These are phyloP conservation scores for Neurospora discreta DNA, from an alignment of 495 filamentous ascomycete genomes.

Conservation along the genomic window DNA sequence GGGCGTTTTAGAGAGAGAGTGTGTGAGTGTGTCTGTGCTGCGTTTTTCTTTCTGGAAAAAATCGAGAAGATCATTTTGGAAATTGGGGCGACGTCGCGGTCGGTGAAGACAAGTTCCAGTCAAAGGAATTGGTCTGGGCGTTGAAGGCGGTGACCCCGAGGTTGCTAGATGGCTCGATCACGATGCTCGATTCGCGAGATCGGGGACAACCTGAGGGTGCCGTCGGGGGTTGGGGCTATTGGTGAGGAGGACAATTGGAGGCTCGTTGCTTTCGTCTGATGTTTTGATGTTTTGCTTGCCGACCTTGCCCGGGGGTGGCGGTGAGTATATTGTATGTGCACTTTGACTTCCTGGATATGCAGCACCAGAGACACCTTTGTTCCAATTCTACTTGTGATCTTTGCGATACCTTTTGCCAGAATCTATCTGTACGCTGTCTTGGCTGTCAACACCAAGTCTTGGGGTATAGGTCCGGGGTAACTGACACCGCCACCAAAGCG, in stretches of 20 bases:
- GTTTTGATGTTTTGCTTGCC: background rate
- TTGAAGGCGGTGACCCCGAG: background rate
- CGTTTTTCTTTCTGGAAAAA: background rate
- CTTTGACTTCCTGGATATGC: background rate
- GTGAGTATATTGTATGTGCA: background rate
- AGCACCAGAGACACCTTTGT: background rate
- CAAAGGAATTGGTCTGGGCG: background rate
- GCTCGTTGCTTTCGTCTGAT: background rate
- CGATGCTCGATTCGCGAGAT: background rate
- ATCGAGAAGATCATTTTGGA: background rate
- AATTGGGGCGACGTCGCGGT: background rate
- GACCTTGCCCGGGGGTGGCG: background rate
- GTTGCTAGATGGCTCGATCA: background rate
- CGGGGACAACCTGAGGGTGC: too few species aligned
- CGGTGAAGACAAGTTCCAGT: background rate
- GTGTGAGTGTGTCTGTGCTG: background rate
- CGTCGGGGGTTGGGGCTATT: too few species aligned
- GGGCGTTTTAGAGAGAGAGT: background rate
- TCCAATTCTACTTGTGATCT: background rate
- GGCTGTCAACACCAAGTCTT: background rate
- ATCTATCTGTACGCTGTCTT: background rate
- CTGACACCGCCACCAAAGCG: background rate
- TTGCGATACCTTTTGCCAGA: background rate
- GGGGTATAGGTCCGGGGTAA: background rate
- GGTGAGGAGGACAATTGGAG: background rate